Evolutionary conservation across 805 yeast genomes (phyloP).

Genomic region (Vanderwaltozyma polyspora): DNA sequence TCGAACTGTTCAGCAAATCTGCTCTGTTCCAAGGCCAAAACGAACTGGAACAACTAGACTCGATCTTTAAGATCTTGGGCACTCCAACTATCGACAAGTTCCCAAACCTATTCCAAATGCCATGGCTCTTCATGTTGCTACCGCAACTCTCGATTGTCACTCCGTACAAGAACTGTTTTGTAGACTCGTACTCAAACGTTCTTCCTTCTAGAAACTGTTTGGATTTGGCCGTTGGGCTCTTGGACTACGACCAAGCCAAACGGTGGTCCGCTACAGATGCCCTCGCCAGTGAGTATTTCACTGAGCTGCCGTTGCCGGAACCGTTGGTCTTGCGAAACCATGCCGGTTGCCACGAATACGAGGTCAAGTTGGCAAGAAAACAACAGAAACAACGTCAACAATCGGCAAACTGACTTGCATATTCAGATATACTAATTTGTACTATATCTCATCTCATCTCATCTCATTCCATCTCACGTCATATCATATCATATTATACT

Average conservation of each 20-base stretch:
- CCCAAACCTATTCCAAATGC: slow-evolving; percentile 69
- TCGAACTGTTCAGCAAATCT: slow-evolving; percentile 63
- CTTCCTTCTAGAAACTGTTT: slow-evolving; percentile 43
- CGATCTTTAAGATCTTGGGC: slow-evolving; percentile 77
- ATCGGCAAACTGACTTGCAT: background rate
- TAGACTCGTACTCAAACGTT: slow-evolving; percentile 30
- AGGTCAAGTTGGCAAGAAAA: slow-evolving; percentile 54
- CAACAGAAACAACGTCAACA: slow-evolving; percentile 26
- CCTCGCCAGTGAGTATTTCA: slow-evolving; percentile 58
- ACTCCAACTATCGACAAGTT: slow-evolving; percentile 64
- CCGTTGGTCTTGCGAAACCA: slow-evolving; percentile 39
- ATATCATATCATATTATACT: too few relatives aligned
- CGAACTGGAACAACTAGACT: slow-evolving; percentile 71
- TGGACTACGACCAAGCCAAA: slow-evolving; percentile 55
- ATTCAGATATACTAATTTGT: background rate
- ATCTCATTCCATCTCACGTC: too few relatives aligned
- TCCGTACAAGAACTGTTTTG: slow-evolving; percentile 24
- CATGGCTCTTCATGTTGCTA: slow-evolving; percentile 84
- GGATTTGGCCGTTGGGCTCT: slow-evolving; percentile 51
- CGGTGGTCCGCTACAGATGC: slow-evolving; percentile 65
- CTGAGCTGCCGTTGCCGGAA: slow-evolving; percentile 54
- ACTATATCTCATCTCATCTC: too few relatives aligned
- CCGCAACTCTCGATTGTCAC: slow-evolving; percentile 30
- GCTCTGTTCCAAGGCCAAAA: slow-evolving; percentile 84
- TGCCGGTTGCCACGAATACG: slow-evolving; percentile 97